Evolutionary conservation across 495 filamentous ascomycete species (phyloP).

Genomic region (Pyrenula massariospora): DNA sequence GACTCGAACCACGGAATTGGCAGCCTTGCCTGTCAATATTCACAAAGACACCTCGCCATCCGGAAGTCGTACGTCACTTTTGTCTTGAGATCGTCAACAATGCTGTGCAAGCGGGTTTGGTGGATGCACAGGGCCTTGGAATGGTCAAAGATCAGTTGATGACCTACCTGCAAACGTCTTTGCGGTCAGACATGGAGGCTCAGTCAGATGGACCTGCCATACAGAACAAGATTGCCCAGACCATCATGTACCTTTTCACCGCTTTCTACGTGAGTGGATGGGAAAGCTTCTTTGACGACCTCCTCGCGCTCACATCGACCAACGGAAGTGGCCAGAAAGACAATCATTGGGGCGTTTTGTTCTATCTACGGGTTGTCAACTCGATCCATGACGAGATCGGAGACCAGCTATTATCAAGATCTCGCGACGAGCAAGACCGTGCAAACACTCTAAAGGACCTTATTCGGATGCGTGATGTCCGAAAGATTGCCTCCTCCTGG

Average conservation of each 20-base stretch:
- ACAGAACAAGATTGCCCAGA: constrained; percentile 96
- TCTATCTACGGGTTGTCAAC: constrained; percentile 78
- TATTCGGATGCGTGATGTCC: constrained; percentile 70
- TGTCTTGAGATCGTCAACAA: constrained; percentile 87
- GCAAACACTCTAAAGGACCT: constrained; percentile 83
- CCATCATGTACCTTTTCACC: constrained; percentile 82
- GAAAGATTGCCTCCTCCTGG: constrained; percentile 79
- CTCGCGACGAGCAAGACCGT: constrained; percentile 60
- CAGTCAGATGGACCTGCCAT: constrained; percentile 57
- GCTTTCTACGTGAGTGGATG: constrained; percentile 73
- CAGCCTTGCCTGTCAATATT: constrained; percentile 80
- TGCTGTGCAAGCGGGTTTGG: constrained; percentile 61
- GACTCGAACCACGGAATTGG: constrained; percentile 68
- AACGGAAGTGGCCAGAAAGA: constrained; percentile 40
- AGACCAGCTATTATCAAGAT: constrained; percentile 71
- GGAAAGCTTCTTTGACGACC: constrained; percentile 80
- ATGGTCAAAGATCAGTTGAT: constrained; percentile 68
- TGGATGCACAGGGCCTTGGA: constrained; percentile 54
- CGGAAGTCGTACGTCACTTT: constrained; percentile 76
- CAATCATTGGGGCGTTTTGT: constrained; percentile 62
- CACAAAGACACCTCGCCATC: constrained; percentile 61
- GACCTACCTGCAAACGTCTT: constrained; percentile 62
- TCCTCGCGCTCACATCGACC: constrained; percentile 52
- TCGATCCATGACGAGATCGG: constrained; percentile 96
- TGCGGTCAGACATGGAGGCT: constrained; percentile 42